Evolutionary conservation across 495 filamentous ascomycete species (phyloP).

Genomic region (Pyrenula aspistea): DNA sequence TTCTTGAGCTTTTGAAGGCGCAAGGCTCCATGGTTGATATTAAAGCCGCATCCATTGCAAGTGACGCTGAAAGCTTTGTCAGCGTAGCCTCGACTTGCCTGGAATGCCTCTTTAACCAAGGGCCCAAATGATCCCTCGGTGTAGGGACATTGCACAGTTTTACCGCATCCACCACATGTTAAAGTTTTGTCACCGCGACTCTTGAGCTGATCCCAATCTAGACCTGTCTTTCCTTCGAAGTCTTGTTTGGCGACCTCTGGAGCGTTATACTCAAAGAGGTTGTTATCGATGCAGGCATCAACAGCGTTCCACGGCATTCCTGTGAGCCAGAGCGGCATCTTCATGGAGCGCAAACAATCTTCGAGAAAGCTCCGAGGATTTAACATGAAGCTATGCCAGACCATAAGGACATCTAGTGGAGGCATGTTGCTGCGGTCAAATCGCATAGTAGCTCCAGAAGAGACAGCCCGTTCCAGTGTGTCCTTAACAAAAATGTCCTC

Average conservation of each 20-base stretch:
- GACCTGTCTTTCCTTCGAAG: conserved; percentile 41
- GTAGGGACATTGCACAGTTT: conserved; percentile 11
- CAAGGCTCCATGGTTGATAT: conserved; percentile 38
- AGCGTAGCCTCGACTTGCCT: conserved; percentile 40
- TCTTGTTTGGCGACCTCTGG: conserved; percentile 24
- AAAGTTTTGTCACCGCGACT: conserved; percentile 27
- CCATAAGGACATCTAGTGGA: conserved; percentile 67
- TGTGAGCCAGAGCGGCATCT: conserved; percentile 46
- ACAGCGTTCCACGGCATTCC: conserved; percentile 63
- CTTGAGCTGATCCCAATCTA: conserved; percentile 46
- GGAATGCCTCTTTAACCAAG: conserved; percentile 11
- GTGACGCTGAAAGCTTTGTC: conserved; percentile 42
- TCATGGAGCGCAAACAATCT: conserved; percentile 55
- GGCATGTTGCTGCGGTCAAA: conserved; percentile 7
- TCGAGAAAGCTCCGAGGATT: conserved; percentile 71
- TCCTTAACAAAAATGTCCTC: conserved; percentile 7
- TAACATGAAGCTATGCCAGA: conserved; percentile 80
- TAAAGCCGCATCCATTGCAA: conserved; percentile 34
- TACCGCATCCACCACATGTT: conserved; percentile 43
- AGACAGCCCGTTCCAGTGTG: conserved; percentile 10
- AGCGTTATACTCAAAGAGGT: conserved; percentile 48
- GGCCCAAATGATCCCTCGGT: conserved; percentile 11
- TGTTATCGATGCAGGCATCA: conserved; percentile 49
- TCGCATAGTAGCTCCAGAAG: conserved; percentile 8
- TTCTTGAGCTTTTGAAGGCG: conserved; percentile 41